These are phyloP conservation scores for Cladophialophora carrionii DNA, from an alignment of 2,329 filamentous ascomycete species.

Conservation along the genomic window DNA sequence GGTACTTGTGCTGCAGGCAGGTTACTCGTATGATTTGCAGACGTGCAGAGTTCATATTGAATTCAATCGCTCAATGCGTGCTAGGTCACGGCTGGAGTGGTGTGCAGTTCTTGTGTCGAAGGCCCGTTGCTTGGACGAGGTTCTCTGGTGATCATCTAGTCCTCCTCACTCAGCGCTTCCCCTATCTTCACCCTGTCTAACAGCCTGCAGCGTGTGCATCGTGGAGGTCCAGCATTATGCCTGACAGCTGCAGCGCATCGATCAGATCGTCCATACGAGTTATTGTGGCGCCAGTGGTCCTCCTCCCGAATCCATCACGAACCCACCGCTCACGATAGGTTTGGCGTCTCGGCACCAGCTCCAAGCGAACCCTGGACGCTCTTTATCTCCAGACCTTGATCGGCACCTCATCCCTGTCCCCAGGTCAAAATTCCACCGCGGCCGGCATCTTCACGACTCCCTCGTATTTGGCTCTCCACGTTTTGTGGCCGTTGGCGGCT, in stretches of 20 bases:
- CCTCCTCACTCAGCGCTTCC: background rate
- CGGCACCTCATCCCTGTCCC: constrained; percentile 4
- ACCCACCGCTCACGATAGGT: constrained; percentile 4
- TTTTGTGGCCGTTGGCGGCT: constrained; percentile 10
- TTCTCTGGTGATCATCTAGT: background rate
- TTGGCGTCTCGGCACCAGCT: background rate
- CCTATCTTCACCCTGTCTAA: background rate
- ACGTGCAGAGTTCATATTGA: background rate
- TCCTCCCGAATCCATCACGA: background rate
- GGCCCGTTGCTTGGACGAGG: background rate
- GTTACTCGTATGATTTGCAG: background rate
- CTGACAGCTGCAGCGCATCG: constrained; percentile 2
- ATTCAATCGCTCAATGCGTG: background rate
- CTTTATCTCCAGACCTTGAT: constrained; percentile 14
- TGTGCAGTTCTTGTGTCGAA: background rate
- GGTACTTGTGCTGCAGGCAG: background rate
- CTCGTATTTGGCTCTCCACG: constrained; percentile 4
- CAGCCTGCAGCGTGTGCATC: background rate
- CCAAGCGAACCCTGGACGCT: constrained; percentile 13
- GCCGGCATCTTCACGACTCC: background rate
- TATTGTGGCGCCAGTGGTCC: background rate
- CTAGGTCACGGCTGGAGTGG: background rate
- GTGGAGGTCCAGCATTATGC: background rate
- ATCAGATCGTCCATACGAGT: background rate
- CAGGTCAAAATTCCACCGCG: constrained; percentile 9